These are phyloP conservation scores for Candida mattraensis DNA, from an alignment of 805 yeast genomes.

Conservation along the genomic window DNA sequence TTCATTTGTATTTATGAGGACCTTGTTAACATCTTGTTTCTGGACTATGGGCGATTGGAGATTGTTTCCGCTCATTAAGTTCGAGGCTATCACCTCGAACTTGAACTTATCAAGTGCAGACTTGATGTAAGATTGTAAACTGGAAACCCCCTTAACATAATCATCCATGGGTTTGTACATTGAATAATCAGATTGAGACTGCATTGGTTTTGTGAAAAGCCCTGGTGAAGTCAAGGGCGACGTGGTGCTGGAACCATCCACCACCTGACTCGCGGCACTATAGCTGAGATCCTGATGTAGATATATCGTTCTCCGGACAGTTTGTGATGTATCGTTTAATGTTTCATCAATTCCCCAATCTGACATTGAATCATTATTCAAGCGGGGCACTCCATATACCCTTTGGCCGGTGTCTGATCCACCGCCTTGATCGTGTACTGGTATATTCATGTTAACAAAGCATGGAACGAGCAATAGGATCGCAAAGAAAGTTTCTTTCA, in stretches of 20 bases:
- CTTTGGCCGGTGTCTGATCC: too few relatives aligned
- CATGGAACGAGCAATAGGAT: too few relatives aligned
- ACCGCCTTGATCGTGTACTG: too few relatives aligned
- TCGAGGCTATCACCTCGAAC: slow-evolving; percentile 28
- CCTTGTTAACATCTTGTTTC: slow-evolving; percentile 4
- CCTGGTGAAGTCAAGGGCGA: not conserved
- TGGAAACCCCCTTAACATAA: slow-evolving; percentile 3
- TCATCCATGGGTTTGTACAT: slow-evolving; percentile 8
- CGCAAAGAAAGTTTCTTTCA: too few relatives aligned
- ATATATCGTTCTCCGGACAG: slow-evolving; percentile 1
- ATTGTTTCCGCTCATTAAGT: slow-evolving; percentile 17
- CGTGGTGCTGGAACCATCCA: slow-evolving; percentile 1
- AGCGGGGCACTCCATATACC: slow-evolving; percentile 3
- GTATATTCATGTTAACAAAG: too few relatives aligned
- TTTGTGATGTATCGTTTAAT: slow-evolving; percentile 4
- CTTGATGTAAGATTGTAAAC: slow-evolving; percentile 1
- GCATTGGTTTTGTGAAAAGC: too few relatives aligned
- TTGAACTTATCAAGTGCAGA: slow-evolving; percentile 26
- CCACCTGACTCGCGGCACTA: slow-evolving; percentile 5
- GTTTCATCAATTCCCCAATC: slow-evolving; percentile 28
- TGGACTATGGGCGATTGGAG: not conserved
- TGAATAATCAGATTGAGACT: not conserved
- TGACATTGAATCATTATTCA: slow-evolving; percentile 9
- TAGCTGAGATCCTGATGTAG: slow-evolving; percentile 8
- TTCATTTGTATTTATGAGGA: slow-evolving; percentile 12